A percentile compares a stretch with the other conserved stretches of the same genome.
phyloP scores from a whole-genome alignment of 2,329 filamentous ascomycete genomes.

The Cyclaneusma minus region DNA sequence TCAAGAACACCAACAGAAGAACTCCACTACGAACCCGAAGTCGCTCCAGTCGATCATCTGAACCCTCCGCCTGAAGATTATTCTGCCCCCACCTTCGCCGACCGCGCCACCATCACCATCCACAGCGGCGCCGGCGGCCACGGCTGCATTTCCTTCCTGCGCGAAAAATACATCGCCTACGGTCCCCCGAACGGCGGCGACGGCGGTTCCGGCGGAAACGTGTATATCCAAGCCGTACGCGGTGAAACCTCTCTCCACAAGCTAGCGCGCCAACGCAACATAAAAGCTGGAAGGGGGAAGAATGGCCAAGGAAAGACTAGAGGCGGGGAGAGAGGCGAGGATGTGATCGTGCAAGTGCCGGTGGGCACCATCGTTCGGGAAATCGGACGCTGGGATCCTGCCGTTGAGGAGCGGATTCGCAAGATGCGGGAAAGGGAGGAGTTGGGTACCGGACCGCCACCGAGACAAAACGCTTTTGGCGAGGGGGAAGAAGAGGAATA shows the following conservation, averaged over 20 bases:
- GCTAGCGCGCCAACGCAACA: slow-evolving; percentile 58
- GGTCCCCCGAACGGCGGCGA: slow-evolving; percentile 92
- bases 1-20: slow-evolving; percentile 2
- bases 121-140: slow-evolving; percentile 72
- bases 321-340: slow-evolving; percentile 68
- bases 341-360: slow-evolving; percentile 78
- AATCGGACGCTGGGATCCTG: slow-evolving; percentile 62
- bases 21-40: background rate
- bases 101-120: slow-evolving; percentile 66
- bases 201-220: slow-evolving; percentile 76
- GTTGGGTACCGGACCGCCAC: slow-evolving; percentile 1
- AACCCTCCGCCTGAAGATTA: slow-evolving; percentile 79
- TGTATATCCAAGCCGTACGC: slow-evolving; percentile 87
- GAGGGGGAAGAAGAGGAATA: slow-evolving; percentile 18
- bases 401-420: slow-evolving; percentile 42
- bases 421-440: slow-evolving; percentile 7
- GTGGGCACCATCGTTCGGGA: slow-evolving; percentile 86
- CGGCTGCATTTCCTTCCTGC: slow-evolving; percentile 86
- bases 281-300: slow-evolving; percentile 62
- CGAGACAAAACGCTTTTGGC: background rate
- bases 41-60: slow-evolving; percentile 31
- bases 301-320: slow-evolving; percentile 61
- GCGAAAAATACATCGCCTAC: slow-evolving; percentile 77
- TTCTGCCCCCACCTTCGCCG: slow-evolving; percentile 66
- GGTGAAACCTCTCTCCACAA: slow-evolving; percentile 92